Percentiles rank a stretch among this genome's conserved stretches.
Conservation (phyloP, 108 stramenopile genomes). For the Nitzschia putrida region DNA sequence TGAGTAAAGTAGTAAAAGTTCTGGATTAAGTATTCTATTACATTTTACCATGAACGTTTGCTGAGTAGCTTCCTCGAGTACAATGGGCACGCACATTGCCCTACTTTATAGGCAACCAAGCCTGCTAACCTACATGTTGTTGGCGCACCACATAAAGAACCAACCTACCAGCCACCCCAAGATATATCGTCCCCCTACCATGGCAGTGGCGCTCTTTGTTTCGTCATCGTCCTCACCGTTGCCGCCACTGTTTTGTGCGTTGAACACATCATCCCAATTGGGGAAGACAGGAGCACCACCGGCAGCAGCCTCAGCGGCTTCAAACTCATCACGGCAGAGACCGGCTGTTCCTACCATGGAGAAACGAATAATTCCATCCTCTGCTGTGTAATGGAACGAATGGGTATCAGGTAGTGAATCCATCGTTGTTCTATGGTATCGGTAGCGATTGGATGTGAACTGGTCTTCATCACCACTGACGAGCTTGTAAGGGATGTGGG, state of each 20-base stretch:
- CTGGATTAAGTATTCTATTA: no score
- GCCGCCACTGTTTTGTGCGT: background rate
- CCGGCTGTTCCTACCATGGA: slow-evolving; percentile 31
- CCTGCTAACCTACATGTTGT: no score
- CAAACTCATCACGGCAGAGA: slow-evolving; percentile 37
- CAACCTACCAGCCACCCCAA: no score
- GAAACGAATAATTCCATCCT: slow-evolving; percentile 28
- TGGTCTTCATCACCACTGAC: slow-evolving; percentile 10
- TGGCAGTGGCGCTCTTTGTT: background rate
- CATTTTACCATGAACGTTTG: no score
- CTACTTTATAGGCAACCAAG: no score
- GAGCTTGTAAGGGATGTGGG: slow-evolving; percentile 25
- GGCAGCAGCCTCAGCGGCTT: slow-evolving; percentile 27
- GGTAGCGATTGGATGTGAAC: slow-evolving; percentile 18
- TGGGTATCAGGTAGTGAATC: slow-evolving; percentile 33
- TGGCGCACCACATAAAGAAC: no score
- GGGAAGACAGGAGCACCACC: slow-evolving; percentile 41
- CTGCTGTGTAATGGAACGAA: slow-evolving; percentile 25
- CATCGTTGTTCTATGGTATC: slow-evolving; percentile 30
- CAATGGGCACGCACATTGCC: no score
- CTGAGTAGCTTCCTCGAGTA: no score
- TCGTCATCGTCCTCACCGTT: background rate
- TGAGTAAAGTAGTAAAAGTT: no score
- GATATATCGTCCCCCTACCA: background rate
- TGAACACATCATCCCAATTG: slow-evolving; percentile 23